A percentile compares a stretch with the other conserved stretches of the same genome.
Conservation (phyloP, 116 monocot species). For the Posidonia oceanica region DNA sequence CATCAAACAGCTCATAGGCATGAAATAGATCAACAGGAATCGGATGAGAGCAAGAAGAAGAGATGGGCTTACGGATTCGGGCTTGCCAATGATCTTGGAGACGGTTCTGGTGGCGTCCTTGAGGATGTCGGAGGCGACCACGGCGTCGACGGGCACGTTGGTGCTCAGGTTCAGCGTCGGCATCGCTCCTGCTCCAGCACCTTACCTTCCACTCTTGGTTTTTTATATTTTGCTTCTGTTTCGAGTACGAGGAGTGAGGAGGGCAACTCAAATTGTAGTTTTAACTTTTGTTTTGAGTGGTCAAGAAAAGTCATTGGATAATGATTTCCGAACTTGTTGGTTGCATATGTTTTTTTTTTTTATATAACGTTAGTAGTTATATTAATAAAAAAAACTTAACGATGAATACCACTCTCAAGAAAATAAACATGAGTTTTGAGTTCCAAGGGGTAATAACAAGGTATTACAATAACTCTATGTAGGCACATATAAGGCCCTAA, state of each 20-base stretch:
- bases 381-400: too few relatives aligned
- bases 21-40: neutral
- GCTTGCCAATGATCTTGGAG: slow-evolving; percentile 87
- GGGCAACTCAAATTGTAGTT: neutral
- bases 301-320: too few relatives aligned
- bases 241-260: neutral
- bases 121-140: slow-evolving; percentile 78
- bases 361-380: too few relatives aligned
- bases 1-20: slow-evolving; percentile 11
- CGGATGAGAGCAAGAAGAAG: neutral
- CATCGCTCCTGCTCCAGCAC: slow-evolving; percentile 18
- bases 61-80: slow-evolving; percentile 49
- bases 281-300: too few relatives aligned
- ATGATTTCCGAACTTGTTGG: too few relatives aligned
- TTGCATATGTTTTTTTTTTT: too few relatives aligned
- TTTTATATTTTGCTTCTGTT: neutral
- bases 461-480: too few relatives aligned
- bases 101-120: slow-evolving; percentile 66
- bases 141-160: slow-evolving; percentile 82
- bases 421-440: too few relatives aligned
- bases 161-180: slow-evolving; percentile 70
- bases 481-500: too few relatives aligned
- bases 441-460: too few relatives aligned
- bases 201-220: neutral
- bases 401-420: too few relatives aligned